Conservation (phyloP, 208 protist genomes). For the Trypanosoma melophagium region DNA sequence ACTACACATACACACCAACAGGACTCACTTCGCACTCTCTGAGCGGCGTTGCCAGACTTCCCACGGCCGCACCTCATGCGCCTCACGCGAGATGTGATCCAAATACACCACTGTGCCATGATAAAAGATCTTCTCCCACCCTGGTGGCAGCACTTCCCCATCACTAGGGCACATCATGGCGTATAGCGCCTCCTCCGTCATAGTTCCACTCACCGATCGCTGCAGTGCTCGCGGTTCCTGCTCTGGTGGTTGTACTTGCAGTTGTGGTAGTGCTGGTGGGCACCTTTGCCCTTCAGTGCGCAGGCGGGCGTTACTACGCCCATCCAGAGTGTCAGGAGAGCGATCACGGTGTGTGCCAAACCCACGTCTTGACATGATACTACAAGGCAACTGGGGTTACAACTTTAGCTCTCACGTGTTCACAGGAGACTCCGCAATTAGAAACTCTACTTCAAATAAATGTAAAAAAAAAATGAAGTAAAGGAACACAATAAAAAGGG, state of each 20-base stretch:
- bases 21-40: conserved; percentile 4
- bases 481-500: background rate
- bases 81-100: conserved; percentile 64
- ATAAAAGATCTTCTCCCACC: conserved; percentile 58
- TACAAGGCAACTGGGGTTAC: background rate
- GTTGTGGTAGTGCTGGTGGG: background rate
- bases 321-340: conserved; percentile 1
- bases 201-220: too few relatives aligned
- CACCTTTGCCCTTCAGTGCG: background rate
- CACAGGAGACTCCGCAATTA: too few relatives aligned
- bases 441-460: too few relatives aligned
- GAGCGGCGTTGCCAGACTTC: conserved; percentile 49
- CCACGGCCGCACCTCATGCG: conserved; percentile 59
- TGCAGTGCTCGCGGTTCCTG: too few relatives aligned
- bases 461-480: background rate
- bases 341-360: conserved; percentile 3
- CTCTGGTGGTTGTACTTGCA: background rate
- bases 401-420: too few relatives aligned
- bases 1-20: background rate
- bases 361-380: conserved; percentile 11
- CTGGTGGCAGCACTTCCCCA: conserved; percentile 43
- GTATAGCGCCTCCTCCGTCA: conserved; percentile 25
- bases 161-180: conserved; percentile 20
- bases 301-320: background rate
- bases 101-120: conserved; percentile 51